These are phyloP conservation scores for Pogostemon cablin DNA, from an alignment of 257 asterid genomes.

Conservation along the genomic window DNA sequence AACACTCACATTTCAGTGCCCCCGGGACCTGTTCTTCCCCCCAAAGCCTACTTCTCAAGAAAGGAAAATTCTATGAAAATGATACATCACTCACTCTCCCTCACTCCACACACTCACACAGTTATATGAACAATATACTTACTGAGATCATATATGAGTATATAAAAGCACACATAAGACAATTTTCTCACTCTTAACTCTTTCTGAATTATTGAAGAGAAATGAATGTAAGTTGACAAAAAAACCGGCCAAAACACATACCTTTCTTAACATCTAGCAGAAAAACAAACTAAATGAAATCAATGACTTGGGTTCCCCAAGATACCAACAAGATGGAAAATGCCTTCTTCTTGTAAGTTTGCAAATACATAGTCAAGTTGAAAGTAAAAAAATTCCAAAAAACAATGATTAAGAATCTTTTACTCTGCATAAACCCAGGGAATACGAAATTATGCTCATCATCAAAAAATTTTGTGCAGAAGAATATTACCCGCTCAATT, in stretches of 20 bases:
- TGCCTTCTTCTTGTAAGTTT: conserved; percentile 22
- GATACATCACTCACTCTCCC: conserved; percentile 33
- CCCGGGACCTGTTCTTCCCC: conserved; percentile 41
- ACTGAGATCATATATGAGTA: conserved; percentile 21
- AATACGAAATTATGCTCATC: neutral
- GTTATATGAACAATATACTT: conserved; percentile 18
- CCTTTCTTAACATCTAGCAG: conserved; percentile 20
- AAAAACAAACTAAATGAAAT: conserved; percentile 23
- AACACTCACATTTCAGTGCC: conserved; percentile 45
- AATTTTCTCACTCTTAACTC: conserved; percentile 25
- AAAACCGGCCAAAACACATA: neutral
- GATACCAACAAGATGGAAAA: conserved; percentile 24
- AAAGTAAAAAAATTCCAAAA: conserved; percentile 28
- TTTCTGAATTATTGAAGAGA: conserved; percentile 18
- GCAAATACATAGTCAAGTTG: conserved; percentile 9
- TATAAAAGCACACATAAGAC: neutral
- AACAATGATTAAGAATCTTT: conserved; percentile 28
- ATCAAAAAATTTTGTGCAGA: neutral
- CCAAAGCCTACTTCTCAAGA: conserved; percentile 53
- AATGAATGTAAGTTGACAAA: neutral
- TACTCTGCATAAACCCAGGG: conserved; percentile 25
- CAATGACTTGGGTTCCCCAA: conserved; percentile 23
- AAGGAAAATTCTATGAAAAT: conserved; percentile 51
- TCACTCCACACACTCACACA: conserved; percentile 27
- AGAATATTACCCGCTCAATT: neutral